Evolutionary conservation across 306 rosid species (phyloP).

Genomic region (Coriaria nepalensis): DNA sequence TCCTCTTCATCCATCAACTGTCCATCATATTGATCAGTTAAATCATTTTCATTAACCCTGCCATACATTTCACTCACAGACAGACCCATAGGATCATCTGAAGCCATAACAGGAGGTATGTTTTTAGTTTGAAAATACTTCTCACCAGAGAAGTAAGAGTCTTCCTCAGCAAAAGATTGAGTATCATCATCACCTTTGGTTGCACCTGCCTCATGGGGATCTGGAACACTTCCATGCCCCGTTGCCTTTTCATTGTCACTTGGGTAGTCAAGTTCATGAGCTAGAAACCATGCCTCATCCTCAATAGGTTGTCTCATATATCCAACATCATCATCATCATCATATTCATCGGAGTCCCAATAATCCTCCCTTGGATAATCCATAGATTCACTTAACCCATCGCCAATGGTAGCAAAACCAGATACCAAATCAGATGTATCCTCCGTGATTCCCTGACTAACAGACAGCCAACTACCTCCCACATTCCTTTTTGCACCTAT

Average conservation of each 20-base stretch:
- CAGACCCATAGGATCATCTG: constrained; percentile 61
- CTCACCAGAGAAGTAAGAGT: constrained; percentile 89
- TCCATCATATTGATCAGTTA: constrained; percentile 78
- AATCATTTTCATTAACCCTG: constrained; percentile 45
- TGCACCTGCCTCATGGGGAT: constrained; percentile 62
- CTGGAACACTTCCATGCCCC: constrained; percentile 76
- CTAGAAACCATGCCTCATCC: constrained; percentile 98
- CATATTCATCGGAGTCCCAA: constrained; percentile 99
- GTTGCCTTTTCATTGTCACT: constrained; percentile 96
- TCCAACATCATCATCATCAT: constrained; percentile 85
- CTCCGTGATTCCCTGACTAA: constrained; percentile 89
- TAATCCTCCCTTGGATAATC: constrained; percentile 88
- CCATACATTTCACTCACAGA: constrained; percentile 62
- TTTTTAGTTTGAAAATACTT: constrained; percentile 59
- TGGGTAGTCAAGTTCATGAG: constrained; percentile 98
- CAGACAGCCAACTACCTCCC: constrained; percentile 88
- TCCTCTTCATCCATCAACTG: constrained; percentile 87
- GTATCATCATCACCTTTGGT: constrained; percentile 86
- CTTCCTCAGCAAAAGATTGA: constrained; percentile 96
- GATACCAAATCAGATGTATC: constrained; percentile 94
- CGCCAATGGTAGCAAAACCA: constrained; percentile 95
- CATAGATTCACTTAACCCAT: constrained; percentile 77
- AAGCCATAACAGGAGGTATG: constrained; percentile 49
- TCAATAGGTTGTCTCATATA: constrained; percentile 98
- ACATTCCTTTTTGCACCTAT: constrained; percentile 68